Percentiles rank a stretch among this genome's conserved stretches.
Conservation (phyloP, 306 rosid genomes). For the Nissolia schottii region DNA sequence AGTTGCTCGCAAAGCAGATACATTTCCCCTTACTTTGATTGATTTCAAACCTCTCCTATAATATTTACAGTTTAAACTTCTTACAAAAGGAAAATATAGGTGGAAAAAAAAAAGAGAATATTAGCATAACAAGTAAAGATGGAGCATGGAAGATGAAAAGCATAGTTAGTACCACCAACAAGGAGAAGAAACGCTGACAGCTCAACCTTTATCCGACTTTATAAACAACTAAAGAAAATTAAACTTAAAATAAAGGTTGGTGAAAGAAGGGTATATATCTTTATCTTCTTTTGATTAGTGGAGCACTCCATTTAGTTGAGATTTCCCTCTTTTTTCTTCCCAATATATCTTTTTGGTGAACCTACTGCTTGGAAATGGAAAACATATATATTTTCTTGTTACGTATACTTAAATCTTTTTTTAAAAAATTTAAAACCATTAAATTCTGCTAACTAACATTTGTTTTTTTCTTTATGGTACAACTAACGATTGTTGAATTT, state of each 20-base stretch:
- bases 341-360: not conserved
- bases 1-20: not conserved
- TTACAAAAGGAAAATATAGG: not conserved
- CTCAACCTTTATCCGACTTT: conserved; percentile 54
- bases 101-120: not conserved
- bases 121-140: not conserved
- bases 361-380: conserved; percentile 6
- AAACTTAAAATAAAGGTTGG: conserved; percentile 33
- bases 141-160: conserved; percentile 26
- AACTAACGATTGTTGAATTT: conserved; percentile 33
- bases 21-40: not conserved
- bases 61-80: not conserved
- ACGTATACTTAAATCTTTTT: not conserved
- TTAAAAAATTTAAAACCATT: not conserved
- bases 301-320: conserved; percentile 13
- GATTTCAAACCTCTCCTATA: not conserved
- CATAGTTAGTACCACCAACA: conserved; percentile 29
- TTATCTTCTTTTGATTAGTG: conserved; percentile 24
- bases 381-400: conserved; percentile 5
- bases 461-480: conserved; percentile 25
- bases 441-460: not conserved
- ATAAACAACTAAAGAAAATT: conserved; percentile 27
- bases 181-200: conserved; percentile 43
- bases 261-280: conserved; percentile 18
- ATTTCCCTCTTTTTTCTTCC: not conserved